Percentiles rank a stretch among this genome's conserved stretches.
Evolutionary conservation across 805 yeast species (phyloP).

Genomic region (Wickerhamomyces rabaulensis): DNA sequence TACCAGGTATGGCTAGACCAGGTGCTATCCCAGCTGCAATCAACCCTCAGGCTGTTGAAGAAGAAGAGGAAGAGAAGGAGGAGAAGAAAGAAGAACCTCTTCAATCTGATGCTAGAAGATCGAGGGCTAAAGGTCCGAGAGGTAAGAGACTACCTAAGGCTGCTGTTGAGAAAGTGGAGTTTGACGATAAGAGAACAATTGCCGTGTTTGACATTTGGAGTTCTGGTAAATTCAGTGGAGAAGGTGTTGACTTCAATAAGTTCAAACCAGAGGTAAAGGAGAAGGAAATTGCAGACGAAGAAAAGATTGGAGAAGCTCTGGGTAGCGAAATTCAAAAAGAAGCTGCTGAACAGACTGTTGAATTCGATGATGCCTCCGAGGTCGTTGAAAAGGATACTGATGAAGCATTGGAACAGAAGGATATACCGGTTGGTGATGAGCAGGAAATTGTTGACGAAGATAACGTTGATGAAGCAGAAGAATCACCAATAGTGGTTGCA

Average conservation of each 20-base stretch:
- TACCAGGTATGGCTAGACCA: conserved; percentile 43
- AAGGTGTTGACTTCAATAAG: conserved; percentile 2
- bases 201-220: conserved; percentile 18
- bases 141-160: conserved; percentile 64
- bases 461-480: too few relatives aligned
- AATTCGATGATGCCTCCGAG: background rate
- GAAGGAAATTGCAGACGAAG: background rate
- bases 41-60: conserved; percentile 2
- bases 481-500: too few relatives aligned
- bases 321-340: background rate
- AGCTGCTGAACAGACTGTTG: background rate
- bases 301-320: background rate
- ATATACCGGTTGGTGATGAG: background rate
- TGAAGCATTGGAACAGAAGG: background rate
- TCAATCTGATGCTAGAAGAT: conserved; percentile 34
- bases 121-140: conserved; percentile 68
- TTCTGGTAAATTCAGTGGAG: conserved; percentile 9
- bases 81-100: conserved; percentile 6
- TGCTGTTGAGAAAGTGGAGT: conserved; percentile 30
- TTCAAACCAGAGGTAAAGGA: background rate
- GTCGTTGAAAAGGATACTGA: background rate
- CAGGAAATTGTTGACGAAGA: background rate
- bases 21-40: conserved; percentile 23
- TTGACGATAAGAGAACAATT: conserved; percentile 21
- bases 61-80: conserved; percentile 1